phyloP scores from a whole-genome alignment of 225 moss, liverwort and hornwort genomes.

The Physcomitrium patens region DNA sequence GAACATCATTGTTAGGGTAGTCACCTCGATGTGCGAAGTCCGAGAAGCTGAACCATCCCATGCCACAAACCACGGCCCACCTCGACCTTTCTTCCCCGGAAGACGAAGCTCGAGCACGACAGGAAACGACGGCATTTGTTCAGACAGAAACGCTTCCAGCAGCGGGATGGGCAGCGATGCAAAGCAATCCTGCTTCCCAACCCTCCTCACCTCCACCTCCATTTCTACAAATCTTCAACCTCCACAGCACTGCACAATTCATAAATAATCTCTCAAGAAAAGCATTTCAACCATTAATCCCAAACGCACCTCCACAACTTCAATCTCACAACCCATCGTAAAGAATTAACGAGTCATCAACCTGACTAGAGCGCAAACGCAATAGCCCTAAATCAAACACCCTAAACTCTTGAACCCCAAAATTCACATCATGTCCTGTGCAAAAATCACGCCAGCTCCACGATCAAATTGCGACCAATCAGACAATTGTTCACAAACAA shows the following conservation, averaged over 20 bases:
- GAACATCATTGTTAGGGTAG: not conserved
- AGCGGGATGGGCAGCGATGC: slow-evolving; percentile 77
- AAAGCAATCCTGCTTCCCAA: slow-evolving; percentile 87
- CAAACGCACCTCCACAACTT: no score
- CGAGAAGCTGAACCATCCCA: slow-evolving; percentile 94
- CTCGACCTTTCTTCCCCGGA: slow-evolving; percentile 44
- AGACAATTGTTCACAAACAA: no score
- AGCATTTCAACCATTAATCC: no score
- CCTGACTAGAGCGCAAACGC: no score
- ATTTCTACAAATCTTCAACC: slow-evolving; percentile 39
- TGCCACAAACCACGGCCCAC: slow-evolving; percentile 70
- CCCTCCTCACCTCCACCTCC: slow-evolving; percentile 87
- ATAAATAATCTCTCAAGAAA: not conserved
- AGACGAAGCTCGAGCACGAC: slow-evolving; percentile 84
- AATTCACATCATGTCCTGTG: no score
- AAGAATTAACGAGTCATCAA: no score
- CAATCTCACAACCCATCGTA: no score
- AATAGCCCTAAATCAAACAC: no score
- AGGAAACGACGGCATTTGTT: slow-evolving; percentile 71
- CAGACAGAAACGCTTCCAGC: slow-evolving; percentile 73
- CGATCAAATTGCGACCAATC: no score
- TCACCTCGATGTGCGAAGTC: slow-evolving; percentile 79
- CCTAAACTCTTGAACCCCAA: no score
- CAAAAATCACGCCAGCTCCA: no score
- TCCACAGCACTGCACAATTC: not conserved